Conservation (phyloP, 805 yeast species). For the Candida pseudofarinosa region DNA sequence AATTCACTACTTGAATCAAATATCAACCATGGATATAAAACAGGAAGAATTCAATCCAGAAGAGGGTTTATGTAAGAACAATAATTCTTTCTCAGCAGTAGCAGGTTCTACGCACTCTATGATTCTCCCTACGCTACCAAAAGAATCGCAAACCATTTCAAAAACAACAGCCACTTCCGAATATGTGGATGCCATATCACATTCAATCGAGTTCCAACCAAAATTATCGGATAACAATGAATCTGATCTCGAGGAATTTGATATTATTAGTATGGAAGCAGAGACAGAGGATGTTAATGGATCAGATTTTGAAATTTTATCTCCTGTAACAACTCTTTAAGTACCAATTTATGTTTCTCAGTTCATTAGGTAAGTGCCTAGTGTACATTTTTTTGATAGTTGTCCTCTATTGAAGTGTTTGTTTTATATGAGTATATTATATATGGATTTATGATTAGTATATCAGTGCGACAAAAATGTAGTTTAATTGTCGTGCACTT, state of each 20-base stretch:
- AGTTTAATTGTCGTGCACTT: neutral
- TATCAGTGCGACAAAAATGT: neutral
- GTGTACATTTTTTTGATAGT: neutral
- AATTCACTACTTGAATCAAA: constrained; percentile 2
- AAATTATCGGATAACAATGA: neutral
- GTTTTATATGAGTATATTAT: neutral
- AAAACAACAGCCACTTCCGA: constrained; percentile 12
- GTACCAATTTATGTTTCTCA: neutral
- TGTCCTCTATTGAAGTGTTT: neutral
- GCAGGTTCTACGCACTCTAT: constrained; percentile 23
- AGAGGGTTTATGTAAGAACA: neutral
- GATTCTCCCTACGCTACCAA: constrained; percentile 28
- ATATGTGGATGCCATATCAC: constrained; percentile 18
- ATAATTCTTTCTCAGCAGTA: neutral
- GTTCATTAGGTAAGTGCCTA: neutral
- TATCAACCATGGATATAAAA: neutral
- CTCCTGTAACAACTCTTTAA: constrained; percentile 16
- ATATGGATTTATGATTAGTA: neutral
- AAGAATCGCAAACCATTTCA: constrained; percentile 16
- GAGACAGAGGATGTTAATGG: constrained; percentile 26
- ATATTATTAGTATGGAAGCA: constrained; percentile 26
- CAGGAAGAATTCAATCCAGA: neutral
- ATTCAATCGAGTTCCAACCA: constrained; percentile 4
- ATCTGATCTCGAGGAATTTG: constrained; percentile 26
- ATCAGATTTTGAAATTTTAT: constrained; percentile 38